A percentile compares a stretch with the other conserved stretches of the same genome.
Evolutionary conservation across 202 grass and related monocot genomes (phyloP).

Genomic region (Carex arenaria): DNA sequence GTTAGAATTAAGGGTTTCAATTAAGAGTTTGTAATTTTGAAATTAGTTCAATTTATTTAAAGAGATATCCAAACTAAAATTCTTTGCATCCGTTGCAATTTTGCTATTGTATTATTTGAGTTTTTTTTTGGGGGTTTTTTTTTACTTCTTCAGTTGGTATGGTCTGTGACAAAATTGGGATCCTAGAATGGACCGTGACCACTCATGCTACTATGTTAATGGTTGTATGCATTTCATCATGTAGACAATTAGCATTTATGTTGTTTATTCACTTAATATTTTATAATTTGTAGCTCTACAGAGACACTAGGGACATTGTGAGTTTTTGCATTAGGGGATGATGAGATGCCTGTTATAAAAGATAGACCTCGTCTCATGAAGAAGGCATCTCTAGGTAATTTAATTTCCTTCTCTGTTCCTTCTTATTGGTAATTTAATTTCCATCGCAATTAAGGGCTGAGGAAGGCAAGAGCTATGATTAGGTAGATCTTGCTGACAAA

Average conservation of each 20-base stretch:
- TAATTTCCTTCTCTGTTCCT: slow-evolving; percentile 12
- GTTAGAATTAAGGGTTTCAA: no score
- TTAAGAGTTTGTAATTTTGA: no score
- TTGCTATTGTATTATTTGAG: background rate
- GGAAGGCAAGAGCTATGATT: slow-evolving; percentile 58
- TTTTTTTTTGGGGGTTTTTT: background rate
- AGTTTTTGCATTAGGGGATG: slow-evolving; percentile 80
- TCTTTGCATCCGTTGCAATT: background rate
- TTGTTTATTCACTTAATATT: background rate
- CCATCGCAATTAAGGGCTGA: slow-evolving; percentile 41
- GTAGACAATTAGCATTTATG: background rate
- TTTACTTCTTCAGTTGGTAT: background rate
- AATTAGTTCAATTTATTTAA: no score
- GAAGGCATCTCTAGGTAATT: slow-evolving; percentile 64
- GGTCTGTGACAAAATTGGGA: background rate
- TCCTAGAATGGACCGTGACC: background rate
- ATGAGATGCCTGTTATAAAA: slow-evolving; percentile 91
- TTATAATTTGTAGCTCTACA: slow-evolving; percentile 56
- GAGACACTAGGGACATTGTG: slow-evolving; percentile 93
- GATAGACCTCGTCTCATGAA: slow-evolving; percentile 87
- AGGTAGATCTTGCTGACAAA: slow-evolving; percentile 75
- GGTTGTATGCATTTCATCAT: background rate
- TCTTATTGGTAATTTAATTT: slow-evolving; percentile 5
- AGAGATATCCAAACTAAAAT: background rate
- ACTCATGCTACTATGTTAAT: background rate